phyloP scores from a whole-genome alignment of 495 filamentous ascomycete genomes.

The Pyrenula aspistea region DNA sequence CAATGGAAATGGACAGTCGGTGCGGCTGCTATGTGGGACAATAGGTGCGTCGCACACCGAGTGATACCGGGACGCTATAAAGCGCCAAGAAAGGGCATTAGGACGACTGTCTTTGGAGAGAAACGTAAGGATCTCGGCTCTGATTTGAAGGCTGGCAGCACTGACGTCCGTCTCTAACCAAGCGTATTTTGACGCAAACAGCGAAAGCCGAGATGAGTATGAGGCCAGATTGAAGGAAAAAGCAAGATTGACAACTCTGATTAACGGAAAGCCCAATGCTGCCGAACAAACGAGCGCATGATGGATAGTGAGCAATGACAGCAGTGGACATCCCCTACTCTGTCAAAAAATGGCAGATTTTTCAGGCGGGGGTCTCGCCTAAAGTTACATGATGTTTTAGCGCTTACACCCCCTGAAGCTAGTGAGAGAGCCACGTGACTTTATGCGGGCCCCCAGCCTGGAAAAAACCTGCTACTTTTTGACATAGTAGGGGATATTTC shows the following conservation, averaged over 20 bases:
- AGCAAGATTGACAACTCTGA: neutral
- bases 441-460: no score
- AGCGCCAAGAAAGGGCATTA: slow-evolving; percentile 29
- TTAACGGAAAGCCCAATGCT: neutral
- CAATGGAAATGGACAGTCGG: slow-evolving; percentile 45
- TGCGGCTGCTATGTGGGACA: slow-evolving; percentile 44
- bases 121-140: slow-evolving; percentile 24
- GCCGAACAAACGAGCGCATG: neutral
- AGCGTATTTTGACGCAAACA: slow-evolving; percentile 36
- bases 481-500: no score
- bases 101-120: slow-evolving; percentile 43
- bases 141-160: neutral
- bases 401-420: no score
- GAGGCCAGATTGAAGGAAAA: slow-evolving; percentile 13
- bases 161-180: neutral
- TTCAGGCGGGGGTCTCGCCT: no score
- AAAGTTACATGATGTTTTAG: no score
- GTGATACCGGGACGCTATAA: slow-evolving; percentile 40
- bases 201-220: slow-evolving; percentile 26
- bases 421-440: no score
- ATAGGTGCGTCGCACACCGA: slow-evolving; percentile 34
- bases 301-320: neutral
- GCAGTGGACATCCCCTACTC: neutral
- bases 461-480: no score
- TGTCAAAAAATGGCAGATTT: no score